Evolutionary conservation across 768 basidiomycete species (phyloP).

Genomic region (Suillus brevipes): DNA sequence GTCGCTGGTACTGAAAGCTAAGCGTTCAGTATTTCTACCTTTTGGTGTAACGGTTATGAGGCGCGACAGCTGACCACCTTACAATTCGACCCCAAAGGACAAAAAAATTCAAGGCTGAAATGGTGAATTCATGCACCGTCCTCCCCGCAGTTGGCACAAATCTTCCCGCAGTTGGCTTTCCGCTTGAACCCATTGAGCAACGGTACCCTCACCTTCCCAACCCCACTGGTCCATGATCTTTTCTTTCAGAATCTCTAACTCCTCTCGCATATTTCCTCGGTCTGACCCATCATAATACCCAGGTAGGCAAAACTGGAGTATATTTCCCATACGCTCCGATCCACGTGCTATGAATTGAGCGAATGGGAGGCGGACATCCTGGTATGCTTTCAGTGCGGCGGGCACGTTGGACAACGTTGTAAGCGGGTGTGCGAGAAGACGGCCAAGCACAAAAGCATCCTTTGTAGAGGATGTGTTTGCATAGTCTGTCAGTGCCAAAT

Average conservation of each 20-base stretch:
- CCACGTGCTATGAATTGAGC: constrained; percentile 13
- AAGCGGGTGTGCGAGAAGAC: constrained; percentile 17
- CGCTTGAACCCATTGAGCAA: constrained; percentile 20
- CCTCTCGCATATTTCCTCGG: constrained; percentile 15
- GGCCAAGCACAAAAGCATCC: constrained; percentile 28
- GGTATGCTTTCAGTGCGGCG: constrained; percentile 19
- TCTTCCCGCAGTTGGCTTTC: constrained; percentile 11
- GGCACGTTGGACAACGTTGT: constrained; percentile 12
- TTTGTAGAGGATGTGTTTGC: background rate
- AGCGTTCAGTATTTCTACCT: too few relatives aligned
- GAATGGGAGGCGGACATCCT: constrained; percentile 22
- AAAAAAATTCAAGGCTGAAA: background rate
- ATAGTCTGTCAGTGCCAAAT: background rate
- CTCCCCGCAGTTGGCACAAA: background rate
- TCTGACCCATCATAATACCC: constrained; percentile 26
- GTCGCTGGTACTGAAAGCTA: too few relatives aligned
- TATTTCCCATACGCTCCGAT: constrained; percentile 19
- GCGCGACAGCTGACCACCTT: too few relatives aligned
- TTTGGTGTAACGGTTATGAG: too few relatives aligned
- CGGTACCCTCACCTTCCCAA: constrained; percentile 14
- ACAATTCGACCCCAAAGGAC: too few relatives aligned
- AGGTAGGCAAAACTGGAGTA: constrained; percentile 20
- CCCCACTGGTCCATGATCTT: constrained; percentile 19
- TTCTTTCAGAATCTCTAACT: constrained; percentile 16
- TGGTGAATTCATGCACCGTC: background rate